Percentiles rank a stretch among this genome's conserved stretches.
Conservation (phyloP, 1,284 basidiomycete species). For the Tilletiaria anomala region DNA sequence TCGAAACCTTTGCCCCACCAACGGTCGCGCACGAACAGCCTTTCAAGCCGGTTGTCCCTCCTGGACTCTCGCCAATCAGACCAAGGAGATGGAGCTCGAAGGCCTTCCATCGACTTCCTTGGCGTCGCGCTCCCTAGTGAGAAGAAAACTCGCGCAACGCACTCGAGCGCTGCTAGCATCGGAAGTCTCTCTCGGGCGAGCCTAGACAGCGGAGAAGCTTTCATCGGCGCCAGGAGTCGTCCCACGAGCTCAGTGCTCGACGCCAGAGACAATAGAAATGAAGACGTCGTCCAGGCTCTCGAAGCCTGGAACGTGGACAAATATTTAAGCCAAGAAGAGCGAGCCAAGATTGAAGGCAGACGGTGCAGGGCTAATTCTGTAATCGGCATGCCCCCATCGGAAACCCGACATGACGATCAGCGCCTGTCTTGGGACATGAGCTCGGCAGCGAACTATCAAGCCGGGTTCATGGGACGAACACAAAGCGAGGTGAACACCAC, state of each 20-base stretch:
- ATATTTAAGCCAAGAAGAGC: conserved; percentile 21
- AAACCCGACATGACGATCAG: too few relatives aligned
- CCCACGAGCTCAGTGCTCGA: neutral
- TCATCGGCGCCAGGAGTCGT: too few relatives aligned
- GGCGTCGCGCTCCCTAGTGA: conserved; percentile 24
- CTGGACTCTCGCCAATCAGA: too few relatives aligned
- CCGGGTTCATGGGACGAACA: too few relatives aligned
- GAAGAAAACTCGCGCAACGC: conserved; percentile 10
- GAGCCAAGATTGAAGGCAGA: conserved; percentile 15
- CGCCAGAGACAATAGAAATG: conserved; percentile 1
- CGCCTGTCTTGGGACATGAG: too few relatives aligned
- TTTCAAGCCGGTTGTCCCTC: neutral
- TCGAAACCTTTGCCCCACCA: conserved; percentile 1
- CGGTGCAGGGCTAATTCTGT: too few relatives aligned
- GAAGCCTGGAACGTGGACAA: conserved; percentile 30
- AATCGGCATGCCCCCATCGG: too few relatives aligned
- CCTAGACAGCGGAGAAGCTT: conserved; percentile 10
- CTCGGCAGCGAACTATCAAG: too few relatives aligned
- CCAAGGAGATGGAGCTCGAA: conserved; percentile 1
- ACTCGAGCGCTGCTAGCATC: too few relatives aligned
- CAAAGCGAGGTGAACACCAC: too few relatives aligned
- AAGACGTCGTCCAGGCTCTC: conserved; percentile 10
- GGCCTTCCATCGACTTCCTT: conserved; percentile 25
- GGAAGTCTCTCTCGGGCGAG: too few relatives aligned
- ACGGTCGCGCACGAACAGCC: neutral